phyloP scores from a whole-genome alignment of 1,284 basidiomycete species.

The Ceratobasidium sp. region DNA sequence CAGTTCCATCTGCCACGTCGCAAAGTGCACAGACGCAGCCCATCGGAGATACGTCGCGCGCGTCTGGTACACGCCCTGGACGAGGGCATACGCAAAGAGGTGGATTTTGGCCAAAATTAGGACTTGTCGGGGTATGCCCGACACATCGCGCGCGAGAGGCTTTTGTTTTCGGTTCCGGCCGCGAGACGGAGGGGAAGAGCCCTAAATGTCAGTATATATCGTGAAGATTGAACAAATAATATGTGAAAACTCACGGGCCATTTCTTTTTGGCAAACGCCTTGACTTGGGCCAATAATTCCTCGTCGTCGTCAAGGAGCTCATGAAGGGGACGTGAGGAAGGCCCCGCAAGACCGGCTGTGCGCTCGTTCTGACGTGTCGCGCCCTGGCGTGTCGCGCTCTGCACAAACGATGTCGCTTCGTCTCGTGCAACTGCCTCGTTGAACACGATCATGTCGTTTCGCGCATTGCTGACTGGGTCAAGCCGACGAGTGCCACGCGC shows the following conservation, averaged over 20 bases:
- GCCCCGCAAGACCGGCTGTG: too few relatives aligned
- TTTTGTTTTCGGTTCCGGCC: constrained; percentile 8
- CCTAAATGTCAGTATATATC: too few relatives aligned
- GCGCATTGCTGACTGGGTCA: neutral
- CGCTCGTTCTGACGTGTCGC: too few relatives aligned
- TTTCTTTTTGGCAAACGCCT: too few relatives aligned
- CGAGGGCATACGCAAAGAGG: constrained; percentile 12
- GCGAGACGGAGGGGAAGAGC: too few relatives aligned
- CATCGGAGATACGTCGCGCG: neutral
- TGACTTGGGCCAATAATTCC: too few relatives aligned
- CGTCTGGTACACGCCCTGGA: constrained; percentile 5
- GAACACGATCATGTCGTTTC: neutral
- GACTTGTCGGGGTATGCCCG: neutral
- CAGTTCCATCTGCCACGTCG: constrained; percentile 11
- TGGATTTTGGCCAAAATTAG: constrained; percentile 5
- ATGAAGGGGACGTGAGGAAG: too few relatives aligned
- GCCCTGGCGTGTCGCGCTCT: neutral
- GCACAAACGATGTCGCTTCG: neutral
- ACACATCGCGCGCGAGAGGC: constrained; percentile 22
- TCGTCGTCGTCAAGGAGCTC: too few relatives aligned
- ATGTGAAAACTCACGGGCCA: too few relatives aligned
- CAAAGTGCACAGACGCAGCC: neutral
- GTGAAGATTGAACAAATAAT: too few relatives aligned
- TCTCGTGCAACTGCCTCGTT: neutral
- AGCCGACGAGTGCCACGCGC: neutral